phyloP scores from a whole-genome alignment of 1,284 basidiomycete species.

The Apiotrichum domesticum region DNA sequence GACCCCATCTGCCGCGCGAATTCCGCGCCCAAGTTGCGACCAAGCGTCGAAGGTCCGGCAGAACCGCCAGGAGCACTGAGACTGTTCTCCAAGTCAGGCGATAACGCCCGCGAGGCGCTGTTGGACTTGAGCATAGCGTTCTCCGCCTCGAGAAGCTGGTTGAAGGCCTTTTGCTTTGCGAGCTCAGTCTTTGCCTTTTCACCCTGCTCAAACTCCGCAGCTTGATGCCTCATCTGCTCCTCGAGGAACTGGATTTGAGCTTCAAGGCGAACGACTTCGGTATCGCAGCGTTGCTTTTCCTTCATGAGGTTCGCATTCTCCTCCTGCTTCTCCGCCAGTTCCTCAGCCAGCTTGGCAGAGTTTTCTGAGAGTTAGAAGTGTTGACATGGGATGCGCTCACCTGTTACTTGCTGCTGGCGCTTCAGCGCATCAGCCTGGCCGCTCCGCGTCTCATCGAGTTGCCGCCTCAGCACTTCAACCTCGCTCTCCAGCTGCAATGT shows the following conservation, averaged over 20 bases:
- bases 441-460: background rate
- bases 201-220: background rate
- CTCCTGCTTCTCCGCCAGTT: background rate
- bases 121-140: background rate
- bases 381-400: background rate
- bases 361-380: background rate
- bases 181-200: conserved; percentile 3
- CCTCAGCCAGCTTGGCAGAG: background rate
- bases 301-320: background rate
- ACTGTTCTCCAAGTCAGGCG: background rate
- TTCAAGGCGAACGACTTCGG: background rate
- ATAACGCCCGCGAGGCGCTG: background rate
- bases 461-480: conserved; percentile 63
- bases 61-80: background rate
- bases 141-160: background rate
- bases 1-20: conserved; percentile 53
- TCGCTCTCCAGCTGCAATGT: conserved; percentile 59
- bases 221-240: background rate
- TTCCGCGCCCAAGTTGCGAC: conserved; percentile 75
- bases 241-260: background rate
- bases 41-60: conserved; percentile 52
- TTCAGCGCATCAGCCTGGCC: background rate
- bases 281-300: background rate
- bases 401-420: background rate
- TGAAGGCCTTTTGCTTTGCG: conserved; percentile 2